Conservation (phyloP, 2,329 filamentous ascomycete species). For the Chaetoscypha palmicola region DNA sequence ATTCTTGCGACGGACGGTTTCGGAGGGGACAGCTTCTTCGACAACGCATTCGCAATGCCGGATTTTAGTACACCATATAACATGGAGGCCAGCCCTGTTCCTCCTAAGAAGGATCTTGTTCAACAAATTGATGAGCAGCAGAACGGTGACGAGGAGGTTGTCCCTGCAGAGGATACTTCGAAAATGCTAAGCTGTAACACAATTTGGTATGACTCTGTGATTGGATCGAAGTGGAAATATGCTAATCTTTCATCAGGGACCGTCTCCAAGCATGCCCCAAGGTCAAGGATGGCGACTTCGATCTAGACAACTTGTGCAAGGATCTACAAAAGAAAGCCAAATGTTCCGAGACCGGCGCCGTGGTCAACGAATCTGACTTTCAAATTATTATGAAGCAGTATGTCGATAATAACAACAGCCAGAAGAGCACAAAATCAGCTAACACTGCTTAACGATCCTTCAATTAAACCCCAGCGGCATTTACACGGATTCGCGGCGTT, state of each 20-base stretch:
- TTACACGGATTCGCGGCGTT: constrained; percentile 7
- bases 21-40: constrained; percentile 36
- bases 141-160: constrained; percentile 58
- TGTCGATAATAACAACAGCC: constrained; percentile 23
- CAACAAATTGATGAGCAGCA: constrained; percentile 74
- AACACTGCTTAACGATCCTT: constrained; percentile 1
- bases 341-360: constrained; percentile 83
- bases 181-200: constrained; percentile 78
- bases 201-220: constrained; percentile 66
- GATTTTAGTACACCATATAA: constrained; percentile 82
- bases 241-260: constrained; percentile 54
- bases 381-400: constrained; percentile 68
- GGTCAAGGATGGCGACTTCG: constrained; percentile 84
- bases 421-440: constrained; percentile 1
- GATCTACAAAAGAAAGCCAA: constrained; percentile 94
- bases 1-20: constrained; percentile 59
- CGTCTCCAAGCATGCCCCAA: constrained; percentile 79
- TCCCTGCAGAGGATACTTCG: constrained; percentile 51
- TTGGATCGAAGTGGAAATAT: not conserved
- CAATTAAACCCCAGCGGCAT: constrained; percentile 4
- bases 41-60: constrained; percentile 67
- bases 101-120: constrained; percentile 62
- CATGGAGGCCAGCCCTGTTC: constrained; percentile 38
- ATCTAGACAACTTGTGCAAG: constrained; percentile 85
- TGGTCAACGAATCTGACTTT: constrained; percentile 84